Evolutionary conservation across 2,329 filamentous ascomycete species (phyloP), one percentile per base, ranked within the genome.

Genomic region (Xylariaceae sp.): DNA sequence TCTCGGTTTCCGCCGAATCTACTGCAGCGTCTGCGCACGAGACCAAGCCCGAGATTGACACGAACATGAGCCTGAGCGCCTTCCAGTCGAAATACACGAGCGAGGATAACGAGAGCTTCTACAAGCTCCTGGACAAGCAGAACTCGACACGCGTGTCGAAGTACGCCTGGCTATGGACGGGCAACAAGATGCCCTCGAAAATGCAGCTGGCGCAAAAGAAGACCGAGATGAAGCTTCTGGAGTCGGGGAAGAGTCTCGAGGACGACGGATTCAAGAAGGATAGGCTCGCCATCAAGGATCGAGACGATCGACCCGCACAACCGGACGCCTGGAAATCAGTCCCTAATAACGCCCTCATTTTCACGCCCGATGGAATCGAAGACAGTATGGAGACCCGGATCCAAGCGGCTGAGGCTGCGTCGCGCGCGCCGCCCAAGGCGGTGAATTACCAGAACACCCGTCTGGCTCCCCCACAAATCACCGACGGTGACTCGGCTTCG

Each of bases 71-170:
- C 61, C 81, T 99, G 1, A 85, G 87, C 56, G 84, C 87, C 1
- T 99, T 97, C 69, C 94, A 99, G 71, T 83, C 89, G 2, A 93
- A 90, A 66, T 97, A 97, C 75, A 99, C 93, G 1, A 96, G 91
- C 70, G 94, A 99, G 74, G 94, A 99, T 73, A 97, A 97, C 71
- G 94, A 97, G 72, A 95, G 90, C 67, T 97, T 99, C 77, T 96
- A 96, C 74, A 88, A 88, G 67, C 80, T 99, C 1, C 78, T 97
- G 34, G 94, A 99, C 75, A 89, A 87, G 69, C 91, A 97, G 70
- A 99, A 97, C 70, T 82, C 87, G 62, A 93, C 92, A 72, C 84
- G 82, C 54, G 87, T 89, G 0, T 88, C 92, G 69, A 96, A 93
- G 68, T 89, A 96, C 70, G 86, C 86, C 1, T 97, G 93, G 89